Percentiles rank a stretch among this genome's conserved stretches.
These are phyloP conservation scores for Colletotrichum australisinense DNA, from an alignment of 2,329 filamentous ascomycete genomes.

Conservation along the genomic window DNA sequence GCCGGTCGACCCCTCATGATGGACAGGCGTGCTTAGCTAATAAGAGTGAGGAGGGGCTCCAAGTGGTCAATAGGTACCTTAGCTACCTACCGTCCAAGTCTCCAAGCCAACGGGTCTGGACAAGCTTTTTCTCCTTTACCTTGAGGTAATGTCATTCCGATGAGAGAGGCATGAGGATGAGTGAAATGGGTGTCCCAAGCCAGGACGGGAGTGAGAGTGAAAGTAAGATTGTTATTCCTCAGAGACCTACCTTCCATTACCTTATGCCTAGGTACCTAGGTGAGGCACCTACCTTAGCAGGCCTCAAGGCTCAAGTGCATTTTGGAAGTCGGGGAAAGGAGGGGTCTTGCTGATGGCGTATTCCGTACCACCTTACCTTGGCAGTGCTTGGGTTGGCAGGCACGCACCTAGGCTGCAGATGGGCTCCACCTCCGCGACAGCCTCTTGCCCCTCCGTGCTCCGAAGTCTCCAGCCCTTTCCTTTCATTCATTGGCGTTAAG, in stretches of 20 bases:
- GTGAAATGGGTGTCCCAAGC: background rate
- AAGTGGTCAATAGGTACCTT: background rate
- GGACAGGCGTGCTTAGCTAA: background rate
- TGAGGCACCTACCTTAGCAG: too few species aligned
- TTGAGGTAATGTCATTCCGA: background rate
- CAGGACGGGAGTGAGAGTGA: background rate
- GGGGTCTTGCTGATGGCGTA: constrained; percentile 5
- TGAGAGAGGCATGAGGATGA: background rate
- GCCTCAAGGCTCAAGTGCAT: background rate
- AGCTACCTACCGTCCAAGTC: background rate
- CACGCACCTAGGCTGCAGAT: background rate
- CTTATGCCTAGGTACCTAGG: too few species aligned
- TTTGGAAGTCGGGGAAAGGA: constrained; percentile 10
- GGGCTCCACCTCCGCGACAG: constrained; percentile 20
- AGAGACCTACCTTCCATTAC: too few species aligned
- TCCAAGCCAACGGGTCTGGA: background rate
- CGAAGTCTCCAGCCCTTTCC: background rate
- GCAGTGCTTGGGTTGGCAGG: too few species aligned
- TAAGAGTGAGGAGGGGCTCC: background rate
- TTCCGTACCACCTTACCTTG: too few species aligned
- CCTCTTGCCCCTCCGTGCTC: constrained; percentile 12
- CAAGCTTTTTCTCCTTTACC: background rate
- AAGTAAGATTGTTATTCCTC: too few species aligned
- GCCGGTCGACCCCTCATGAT: background rate
- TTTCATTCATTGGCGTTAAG: background rate